Conservation (phyloP, 352 stramenopile species). For the Globisporangium acanthophoron region DNA sequence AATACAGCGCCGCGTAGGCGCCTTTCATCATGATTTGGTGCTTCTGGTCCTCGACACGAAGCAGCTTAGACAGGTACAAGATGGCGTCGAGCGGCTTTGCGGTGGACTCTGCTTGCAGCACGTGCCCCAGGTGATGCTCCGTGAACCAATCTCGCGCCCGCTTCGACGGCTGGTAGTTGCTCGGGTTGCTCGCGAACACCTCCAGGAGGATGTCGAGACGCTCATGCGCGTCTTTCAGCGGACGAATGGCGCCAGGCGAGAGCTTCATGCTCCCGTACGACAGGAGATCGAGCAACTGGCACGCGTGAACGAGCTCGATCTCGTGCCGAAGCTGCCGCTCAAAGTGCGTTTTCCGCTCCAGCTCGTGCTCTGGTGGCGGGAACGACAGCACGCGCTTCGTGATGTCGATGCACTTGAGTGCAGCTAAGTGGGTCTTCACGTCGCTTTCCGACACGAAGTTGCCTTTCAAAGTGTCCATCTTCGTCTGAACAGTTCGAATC, state of each 20-base stretch:
- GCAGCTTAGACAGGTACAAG: conserved; percentile 41
- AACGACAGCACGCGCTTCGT: conserved; percentile 27
- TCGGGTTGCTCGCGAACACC: conserved; percentile 61
- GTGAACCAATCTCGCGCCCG: conserved; percentile 41
- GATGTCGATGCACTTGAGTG: conserved; percentile 28
- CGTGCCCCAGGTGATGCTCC: conserved; percentile 11
- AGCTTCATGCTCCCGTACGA: conserved; percentile 52
- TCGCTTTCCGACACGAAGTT: conserved; percentile 26
- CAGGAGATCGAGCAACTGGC: conserved; percentile 49
- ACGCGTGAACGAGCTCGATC: conserved; percentile 30
- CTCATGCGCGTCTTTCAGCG: conserved; percentile 9
- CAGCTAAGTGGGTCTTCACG: conserved; percentile 23
- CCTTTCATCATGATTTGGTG: conserved; percentile 57
- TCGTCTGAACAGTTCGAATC: conserved; percentile 22
- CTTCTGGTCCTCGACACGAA: conserved; percentile 31
- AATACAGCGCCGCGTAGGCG: conserved; percentile 63
- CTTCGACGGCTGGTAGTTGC: conserved; percentile 46
- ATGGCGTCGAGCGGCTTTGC: conserved; percentile 32
- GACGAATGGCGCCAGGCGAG: conserved; percentile 23
- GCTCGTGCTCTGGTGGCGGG: conserved; percentile 22
- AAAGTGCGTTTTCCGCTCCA: conserved; percentile 19
- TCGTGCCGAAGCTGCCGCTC: conserved; percentile 23
- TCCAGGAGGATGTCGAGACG: conserved; percentile 39
- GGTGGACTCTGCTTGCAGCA: conserved; percentile 1
- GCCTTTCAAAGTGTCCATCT: conserved; percentile 25